phyloP scores from a whole-genome alignment of 2,329 filamentous ascomycete species.

The Colletotrichum musae region DNA sequence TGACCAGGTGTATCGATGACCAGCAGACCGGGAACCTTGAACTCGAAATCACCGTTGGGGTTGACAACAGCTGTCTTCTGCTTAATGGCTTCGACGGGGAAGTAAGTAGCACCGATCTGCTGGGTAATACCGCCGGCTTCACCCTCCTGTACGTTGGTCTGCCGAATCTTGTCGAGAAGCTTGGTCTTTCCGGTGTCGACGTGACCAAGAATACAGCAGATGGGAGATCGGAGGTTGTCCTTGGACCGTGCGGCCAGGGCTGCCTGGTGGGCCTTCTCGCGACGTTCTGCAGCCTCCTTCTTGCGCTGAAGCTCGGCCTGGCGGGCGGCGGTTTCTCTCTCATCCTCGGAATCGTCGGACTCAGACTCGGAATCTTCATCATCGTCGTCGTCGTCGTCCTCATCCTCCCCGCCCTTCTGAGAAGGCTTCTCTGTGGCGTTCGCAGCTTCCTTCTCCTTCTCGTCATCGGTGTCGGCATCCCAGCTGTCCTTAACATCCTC shows the following conservation, averaged over 20 bases:
- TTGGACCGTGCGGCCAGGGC: conserved; percentile 91
- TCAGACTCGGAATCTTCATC: conserved; percentile 73
- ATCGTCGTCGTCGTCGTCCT: conserved; percentile 64
- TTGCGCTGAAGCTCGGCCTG: conserved; percentile 83
- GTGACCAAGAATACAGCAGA: conserved; percentile 99
- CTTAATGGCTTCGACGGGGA: conserved; percentile 92
- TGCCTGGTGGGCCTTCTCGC: conserved; percentile 91
- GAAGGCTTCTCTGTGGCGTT: conserved; percentile 46
- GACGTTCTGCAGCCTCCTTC: conserved; percentile 88
- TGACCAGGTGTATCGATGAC: conserved; percentile 99
- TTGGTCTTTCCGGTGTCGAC: conserved; percentile 99
- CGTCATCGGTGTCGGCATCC: conserved; percentile 88
- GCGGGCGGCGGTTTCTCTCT: conserved; percentile 81
- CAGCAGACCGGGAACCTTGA: conserved; percentile 96
- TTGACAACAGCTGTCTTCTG: conserved; percentile 97
- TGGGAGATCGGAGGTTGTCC: conserved; percentile 95
- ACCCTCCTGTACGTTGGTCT: conserved; percentile 98
- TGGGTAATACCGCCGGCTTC: conserved; percentile 99
- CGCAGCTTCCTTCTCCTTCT: conserved; percentile 59
- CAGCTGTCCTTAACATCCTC: conserved; percentile 93
- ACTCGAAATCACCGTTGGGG: conserved; percentile 88
- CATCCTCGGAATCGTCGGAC: conserved; percentile 67
- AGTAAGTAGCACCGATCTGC: conserved; percentile 99
- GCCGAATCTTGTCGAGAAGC: conserved; percentile 96
- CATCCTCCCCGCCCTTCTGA: conserved; percentile 49